phyloP scores from a whole-genome alignment of 139 green algal species.

The Asterochloris sp. region DNA sequence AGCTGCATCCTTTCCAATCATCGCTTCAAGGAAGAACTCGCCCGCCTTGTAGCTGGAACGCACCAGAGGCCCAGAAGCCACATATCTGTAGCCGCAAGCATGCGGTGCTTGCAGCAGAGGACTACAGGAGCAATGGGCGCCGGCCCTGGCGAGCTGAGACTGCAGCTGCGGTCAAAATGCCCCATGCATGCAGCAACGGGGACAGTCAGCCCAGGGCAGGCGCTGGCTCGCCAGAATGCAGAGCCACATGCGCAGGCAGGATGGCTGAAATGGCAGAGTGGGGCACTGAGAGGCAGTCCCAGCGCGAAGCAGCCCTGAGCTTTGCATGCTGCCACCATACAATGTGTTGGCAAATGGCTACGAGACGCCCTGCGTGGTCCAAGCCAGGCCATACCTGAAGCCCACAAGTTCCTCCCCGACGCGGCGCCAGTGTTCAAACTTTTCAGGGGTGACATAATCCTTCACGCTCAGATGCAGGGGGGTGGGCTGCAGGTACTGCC shows the following conservation, averaged over 20 bases:
- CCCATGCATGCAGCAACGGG: neutral
- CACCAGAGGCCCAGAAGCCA: slow-evolving; percentile 91
- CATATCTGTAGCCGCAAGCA: slow-evolving; percentile 67
- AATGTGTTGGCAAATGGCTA: too few species aligned
- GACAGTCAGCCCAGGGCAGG: neutral
- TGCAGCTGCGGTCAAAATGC: neutral
- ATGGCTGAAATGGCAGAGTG: neutral
- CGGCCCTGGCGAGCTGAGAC: neutral
- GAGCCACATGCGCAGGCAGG: neutral
- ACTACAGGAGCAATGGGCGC: neutral
- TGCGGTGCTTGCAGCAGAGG: neutral
- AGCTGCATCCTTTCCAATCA: slow-evolving; percentile 36
- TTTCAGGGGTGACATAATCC: slow-evolving; percentile 89
- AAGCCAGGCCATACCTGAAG: slow-evolving; percentile 52
- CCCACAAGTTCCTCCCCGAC: slow-evolving; percentile 85
- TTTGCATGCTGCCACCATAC: too few species aligned
- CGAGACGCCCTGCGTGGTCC: neutral
- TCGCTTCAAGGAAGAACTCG: slow-evolving; percentile 90
- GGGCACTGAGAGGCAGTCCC: neutral
- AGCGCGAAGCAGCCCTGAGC: too few species aligned
- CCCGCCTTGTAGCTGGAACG: slow-evolving; percentile 92
- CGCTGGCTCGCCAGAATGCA: neutral
- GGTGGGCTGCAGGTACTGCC: slow-evolving; percentile 98
- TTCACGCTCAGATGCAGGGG: slow-evolving; percentile 81
- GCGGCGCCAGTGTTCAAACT: slow-evolving; percentile 89